A percentile compares a stretch with the other conserved stretches of the same genome.
Conservation (phyloP, 2,329 filamentous ascomycete genomes). For the Neoscytalidium dimidiatum region DNA sequence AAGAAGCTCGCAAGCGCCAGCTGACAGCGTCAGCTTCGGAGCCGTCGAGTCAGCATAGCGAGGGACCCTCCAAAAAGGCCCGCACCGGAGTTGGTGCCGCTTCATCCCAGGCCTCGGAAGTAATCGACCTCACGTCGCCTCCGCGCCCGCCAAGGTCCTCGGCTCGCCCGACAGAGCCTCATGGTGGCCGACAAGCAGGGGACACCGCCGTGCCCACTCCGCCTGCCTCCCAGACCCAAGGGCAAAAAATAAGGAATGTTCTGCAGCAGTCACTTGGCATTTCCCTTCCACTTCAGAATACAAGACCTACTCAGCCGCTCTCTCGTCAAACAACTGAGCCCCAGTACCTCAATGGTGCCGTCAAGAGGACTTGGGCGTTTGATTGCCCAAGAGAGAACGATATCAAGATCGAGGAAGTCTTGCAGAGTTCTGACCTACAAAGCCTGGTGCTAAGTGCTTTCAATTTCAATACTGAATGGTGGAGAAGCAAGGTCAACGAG, state of each 20-base stretch:
- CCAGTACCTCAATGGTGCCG: conserved; percentile 61
- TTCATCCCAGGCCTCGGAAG: background rate
- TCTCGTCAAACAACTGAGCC: conserved; percentile 2
- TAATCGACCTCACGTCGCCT: background rate
- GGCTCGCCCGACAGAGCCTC: background rate
- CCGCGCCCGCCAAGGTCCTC: background rate
- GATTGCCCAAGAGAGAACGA: conserved; percentile 68
- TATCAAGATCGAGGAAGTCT: conserved; percentile 83
- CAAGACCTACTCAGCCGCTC: background rate
- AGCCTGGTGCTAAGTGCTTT: conserved; percentile 85
- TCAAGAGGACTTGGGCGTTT: conserved; percentile 80
- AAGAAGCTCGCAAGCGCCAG: conserved; percentile 62
- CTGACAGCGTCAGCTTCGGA: conserved; percentile 1
- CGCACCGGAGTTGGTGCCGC: background rate
- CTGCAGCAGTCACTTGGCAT: background rate
- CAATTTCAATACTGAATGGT: conserved; percentile 85
- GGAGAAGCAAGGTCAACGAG: conserved; percentile 69
- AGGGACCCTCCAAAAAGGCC: background rate
- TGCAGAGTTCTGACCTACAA: conserved; percentile 71
- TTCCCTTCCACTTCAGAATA: background rate
- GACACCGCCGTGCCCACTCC: background rate
- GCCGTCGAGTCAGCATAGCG: background rate
- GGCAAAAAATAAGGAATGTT: background rate
- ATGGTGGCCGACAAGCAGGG: background rate
- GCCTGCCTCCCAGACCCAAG: background rate